Base-by-base conservation (phyloP, 2,329 filamentous ascomycete genomes). In the Neonectria sp. region DNA sequence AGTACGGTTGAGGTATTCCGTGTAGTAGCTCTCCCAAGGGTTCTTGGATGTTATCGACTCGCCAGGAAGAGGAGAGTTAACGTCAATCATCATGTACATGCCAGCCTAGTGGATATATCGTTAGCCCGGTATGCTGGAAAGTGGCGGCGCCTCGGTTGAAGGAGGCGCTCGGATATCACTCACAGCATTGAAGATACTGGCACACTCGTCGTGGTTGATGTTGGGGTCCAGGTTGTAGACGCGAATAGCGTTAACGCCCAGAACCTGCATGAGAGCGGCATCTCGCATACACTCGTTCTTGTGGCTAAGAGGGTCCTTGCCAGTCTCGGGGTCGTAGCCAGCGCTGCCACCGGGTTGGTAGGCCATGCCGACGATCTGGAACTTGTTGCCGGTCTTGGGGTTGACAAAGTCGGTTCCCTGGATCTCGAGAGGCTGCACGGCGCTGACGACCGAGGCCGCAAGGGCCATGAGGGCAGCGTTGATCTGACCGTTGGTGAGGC, bases 81-180 rank as follows among this genome's bases (percentile, higher is more conserved):
- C 90, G 74, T 92, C 90, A 72, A 92, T 83, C 74, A 91, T 81
- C 88, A 92, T 89, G 81, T 91, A 92, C 79, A 92, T 92, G 76
- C 90, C 90, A 69, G 89, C 88, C 83, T 85, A 21, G 7, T 11
- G 24, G 27, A 1, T 40, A 7, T 8, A 35, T 17, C 17, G 58
- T 72, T 43, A 71, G 70, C 40, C 6, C 17, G 40, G 7, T 21
- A 8, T 31, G 5, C 4, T n/a, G n/a, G 35, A 29, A 29, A 17
- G 13, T 3, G n/a, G 24, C 21, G 21, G 17, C 21, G 11, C 3
- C 17, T 3, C 15, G n/a, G 6, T 2, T n/a, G 3, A 7, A 17
- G 2, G 27, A 3, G 27, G 27, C 13, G 29, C 15, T 4, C 15
- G 13, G 21, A 21, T 27, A 43, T 24, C 3, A 79, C 79, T 61